phyloP scores from a whole-genome alignment of 2,329 filamentous ascomycete species.

The Aureobasidium zeae region DNA sequence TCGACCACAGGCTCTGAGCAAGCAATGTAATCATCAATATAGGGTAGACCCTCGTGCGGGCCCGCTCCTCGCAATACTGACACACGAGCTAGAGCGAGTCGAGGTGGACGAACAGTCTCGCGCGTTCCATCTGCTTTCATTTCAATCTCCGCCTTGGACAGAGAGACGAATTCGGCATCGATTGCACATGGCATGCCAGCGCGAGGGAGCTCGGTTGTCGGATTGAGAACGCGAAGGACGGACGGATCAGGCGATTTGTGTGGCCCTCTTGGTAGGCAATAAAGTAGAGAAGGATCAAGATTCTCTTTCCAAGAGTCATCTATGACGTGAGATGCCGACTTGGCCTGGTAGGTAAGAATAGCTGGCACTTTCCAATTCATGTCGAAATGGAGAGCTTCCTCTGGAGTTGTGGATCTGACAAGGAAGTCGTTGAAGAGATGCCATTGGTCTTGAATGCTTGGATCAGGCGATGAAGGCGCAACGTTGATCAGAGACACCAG shows the following conservation, averaged over 20 bases:
- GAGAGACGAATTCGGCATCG: constrained; percentile 91
- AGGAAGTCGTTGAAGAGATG: constrained; percentile 97
- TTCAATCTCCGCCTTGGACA: constrained; percentile 88
- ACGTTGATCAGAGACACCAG: constrained; percentile 85
- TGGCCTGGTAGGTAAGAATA: constrained; percentile 77
- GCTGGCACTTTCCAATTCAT: constrained; percentile 88
- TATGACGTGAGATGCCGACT: constrained; percentile 68
- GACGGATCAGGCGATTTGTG: constrained; percentile 39
- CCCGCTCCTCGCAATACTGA: constrained; percentile 80
- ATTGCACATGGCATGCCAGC: constrained; percentile 67
- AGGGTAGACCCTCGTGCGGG: constrained; percentile 68
- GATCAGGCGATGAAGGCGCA: constrained; percentile 53
- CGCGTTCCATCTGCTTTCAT: constrained; percentile 90
- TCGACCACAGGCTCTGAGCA: constrained; percentile 88
- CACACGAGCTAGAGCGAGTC: constrained; percentile 83
- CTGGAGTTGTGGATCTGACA: constrained; percentile 66
- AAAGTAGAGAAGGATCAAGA: constrained; percentile 77
- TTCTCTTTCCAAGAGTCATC: constrained; percentile 78
- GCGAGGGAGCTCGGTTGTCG: constrained; percentile 54
- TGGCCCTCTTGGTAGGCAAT: constrained; percentile 33
- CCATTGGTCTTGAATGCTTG: constrained; percentile 63
- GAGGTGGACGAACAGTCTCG: constrained; percentile 83
- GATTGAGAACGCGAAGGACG: constrained; percentile 52
- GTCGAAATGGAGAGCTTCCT: constrained; percentile 84
- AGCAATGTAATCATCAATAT: constrained; percentile 95